Evolutionary conservation across 1,284 basidiomycete genomes (phyloP).

Genomic region (Schizophyllum amplum): DNA sequence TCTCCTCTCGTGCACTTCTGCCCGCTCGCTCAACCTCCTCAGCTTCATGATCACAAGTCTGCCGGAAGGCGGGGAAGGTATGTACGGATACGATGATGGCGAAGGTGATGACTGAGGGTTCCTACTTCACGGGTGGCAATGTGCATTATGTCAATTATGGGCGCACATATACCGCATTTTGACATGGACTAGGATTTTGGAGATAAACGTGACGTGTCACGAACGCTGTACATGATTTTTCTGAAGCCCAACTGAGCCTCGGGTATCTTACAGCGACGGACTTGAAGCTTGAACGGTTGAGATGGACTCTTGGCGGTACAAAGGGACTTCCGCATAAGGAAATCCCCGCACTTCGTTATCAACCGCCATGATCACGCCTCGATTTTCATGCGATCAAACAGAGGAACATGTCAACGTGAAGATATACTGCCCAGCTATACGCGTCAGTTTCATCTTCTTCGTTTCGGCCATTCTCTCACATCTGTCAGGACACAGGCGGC

Average conservation of each 20-base stretch:
- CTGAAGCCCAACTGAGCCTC: no score
- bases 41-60: conserved; percentile 75
- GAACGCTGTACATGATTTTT: no score
- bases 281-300: no score
- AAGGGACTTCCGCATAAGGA: conserved; percentile 1
- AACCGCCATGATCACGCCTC: conserved; percentile 66
- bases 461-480: conserved; percentile 7
- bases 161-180: neutral
- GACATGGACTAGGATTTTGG: no score
- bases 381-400: conserved; percentile 70
- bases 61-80: conserved; percentile 68
- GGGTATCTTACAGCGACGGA: no score
- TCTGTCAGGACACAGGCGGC: conserved; percentile 48
- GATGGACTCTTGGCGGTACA: neutral
- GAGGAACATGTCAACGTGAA: conserved; percentile 46
- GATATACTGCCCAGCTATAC: conserved; percentile 69
- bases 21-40: conserved; percentile 5
- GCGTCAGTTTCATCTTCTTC: conserved; percentile 39
- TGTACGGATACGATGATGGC: conserved; percentile 61
- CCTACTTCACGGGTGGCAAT: neutral
- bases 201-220: no score
- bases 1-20: conserved; percentile 7
- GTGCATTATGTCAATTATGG: neutral
- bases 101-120: conserved; percentile 60
- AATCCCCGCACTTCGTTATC: neutral